These are phyloP conservation scores for Solanum paucissectum DNA, from an alignment of 257 asterid genomes.

Conservation along the genomic window DNA sequence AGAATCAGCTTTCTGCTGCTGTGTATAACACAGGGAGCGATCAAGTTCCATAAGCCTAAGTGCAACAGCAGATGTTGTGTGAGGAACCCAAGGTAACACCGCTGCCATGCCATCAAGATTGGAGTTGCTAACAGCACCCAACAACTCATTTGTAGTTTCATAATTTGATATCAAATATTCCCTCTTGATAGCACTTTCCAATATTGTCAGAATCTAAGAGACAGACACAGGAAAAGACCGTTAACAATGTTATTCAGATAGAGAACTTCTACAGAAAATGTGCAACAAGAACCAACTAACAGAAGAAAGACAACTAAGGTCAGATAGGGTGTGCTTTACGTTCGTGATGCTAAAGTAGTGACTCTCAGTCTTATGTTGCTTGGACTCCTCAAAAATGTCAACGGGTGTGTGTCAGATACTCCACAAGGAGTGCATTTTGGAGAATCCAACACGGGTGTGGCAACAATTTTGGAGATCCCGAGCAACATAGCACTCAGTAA, in stretches of 20 bases:
- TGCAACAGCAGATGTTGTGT: conserved; percentile 65
- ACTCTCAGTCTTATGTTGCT: neutral
- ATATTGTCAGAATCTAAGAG: conserved; percentile 42
- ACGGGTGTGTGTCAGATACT: neutral
- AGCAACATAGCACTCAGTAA: neutral
- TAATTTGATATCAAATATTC: conserved; percentile 46
- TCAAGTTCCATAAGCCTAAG: conserved; percentile 75
- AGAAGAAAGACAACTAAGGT: neutral
- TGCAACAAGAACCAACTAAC: neutral
- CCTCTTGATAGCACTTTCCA: conserved; percentile 55
- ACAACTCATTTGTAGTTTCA: conserved; percentile 47
- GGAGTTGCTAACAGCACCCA: conserved; percentile 20
- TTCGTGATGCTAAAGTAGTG: neutral
- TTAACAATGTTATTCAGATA: neutral
- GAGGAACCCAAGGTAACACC: conserved; percentile 82
- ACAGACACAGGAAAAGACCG: neutral
- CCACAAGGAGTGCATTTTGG: neutral
- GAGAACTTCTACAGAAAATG: neutral
- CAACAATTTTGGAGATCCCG: neutral
- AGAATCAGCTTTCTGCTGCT: conserved; percentile 32
- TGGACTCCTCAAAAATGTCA: neutral
- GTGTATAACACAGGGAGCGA: conserved; percentile 44
- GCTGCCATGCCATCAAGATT: conserved; percentile 17
- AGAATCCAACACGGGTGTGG: neutral
- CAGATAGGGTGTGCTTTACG: neutral